Evolutionary conservation across 768 basidiomycete genomes (phyloP), one percentile per base, ranked within the genome.

Genomic region (Boletus coccyginus): DNA sequence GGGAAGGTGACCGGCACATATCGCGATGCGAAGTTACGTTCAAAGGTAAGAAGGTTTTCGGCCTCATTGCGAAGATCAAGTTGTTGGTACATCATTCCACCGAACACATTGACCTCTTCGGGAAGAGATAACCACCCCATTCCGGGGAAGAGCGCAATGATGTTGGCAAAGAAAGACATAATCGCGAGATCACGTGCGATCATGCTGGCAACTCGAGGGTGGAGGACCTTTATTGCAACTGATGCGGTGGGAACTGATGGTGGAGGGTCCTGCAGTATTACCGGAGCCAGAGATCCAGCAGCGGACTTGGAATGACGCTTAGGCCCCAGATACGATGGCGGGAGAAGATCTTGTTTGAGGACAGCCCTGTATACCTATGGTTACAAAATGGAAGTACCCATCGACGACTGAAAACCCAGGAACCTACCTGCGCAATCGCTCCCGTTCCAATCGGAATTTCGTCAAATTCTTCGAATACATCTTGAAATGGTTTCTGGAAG

Each of bases 41-140:
- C 94, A 66, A 99, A 99, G 2, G 75, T 79, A 27, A 83, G 74
- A 52, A 99, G 74, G 72, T 98, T 98, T 60, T 90, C 83, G 0
- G 91, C 94, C 70, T 99, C 97, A 57, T 88, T 82, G 36, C 93
- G 80, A 46, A 99, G 75, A 72, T 98, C 94, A 21, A 98, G 81
- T 70, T 99, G 97, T 62, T 21, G 89, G 67, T 84, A 82, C 97
- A 99, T 99, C 94, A 99, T 96, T 33, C 79, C 74, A 8, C 97
- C 97, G 70, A 99, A 99, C 5, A 96, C 92, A 24, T 84, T 75
- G 8, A 98, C 96, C 71, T 99, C 97, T 65, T 99, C 92, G 0
- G 94, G 91, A 17, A 99, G 80, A 8, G 94, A 97, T 46, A 99
- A 73, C 97, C 97, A 99, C 62, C 93, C 82, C 87, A 97, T 94